A percentile compares a stretch with the other conserved stretches of the same genome.
Evolutionary conservation across 257 asterid genomes (phyloP).

Genomic region (Misopates orontium): DNA sequence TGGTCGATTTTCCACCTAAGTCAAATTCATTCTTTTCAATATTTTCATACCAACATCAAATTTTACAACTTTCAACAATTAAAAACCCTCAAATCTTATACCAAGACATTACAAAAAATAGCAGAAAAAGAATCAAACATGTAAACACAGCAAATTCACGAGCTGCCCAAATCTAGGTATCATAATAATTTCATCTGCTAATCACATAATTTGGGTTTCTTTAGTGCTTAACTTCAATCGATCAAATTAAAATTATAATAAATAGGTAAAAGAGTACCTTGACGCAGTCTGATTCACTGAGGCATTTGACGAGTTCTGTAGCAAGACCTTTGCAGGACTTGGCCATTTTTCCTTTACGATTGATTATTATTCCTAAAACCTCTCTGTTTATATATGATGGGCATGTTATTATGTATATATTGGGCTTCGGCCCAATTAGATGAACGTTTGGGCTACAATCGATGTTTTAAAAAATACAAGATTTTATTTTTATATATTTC

Average conservation of each 20-base stretch:
- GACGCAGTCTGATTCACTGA: conserved; percentile 88
- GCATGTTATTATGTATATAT: no score
- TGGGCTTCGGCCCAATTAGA: no score
- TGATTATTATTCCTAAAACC: no score
- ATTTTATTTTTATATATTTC: no score
- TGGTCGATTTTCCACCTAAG: conserved; percentile 72
- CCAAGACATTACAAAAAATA: not conserved
- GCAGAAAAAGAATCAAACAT: not conserved
- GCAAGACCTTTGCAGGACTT: conserved; percentile 97
- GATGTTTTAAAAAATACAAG: no score
- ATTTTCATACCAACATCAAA: conserved; percentile 11
- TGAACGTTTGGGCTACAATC: no score
- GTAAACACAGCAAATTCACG: not conserved
- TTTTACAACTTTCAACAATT: conserved; percentile 12
- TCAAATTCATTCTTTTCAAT: conserved; percentile 10
- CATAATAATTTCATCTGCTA: not conserved
- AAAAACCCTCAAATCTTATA: conserved; percentile 10
- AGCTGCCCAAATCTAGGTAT: not conserved
- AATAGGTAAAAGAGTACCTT: conserved; percentile 49
- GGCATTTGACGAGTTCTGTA: conserved; percentile 82
- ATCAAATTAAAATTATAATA: no score
- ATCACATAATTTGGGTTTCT: conserved; percentile 10
- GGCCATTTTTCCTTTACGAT: conserved; percentile 73
- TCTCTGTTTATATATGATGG: no score
- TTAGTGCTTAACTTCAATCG: conserved; percentile 1